Evolutionary conservation across 257 asterid species (phyloP), one percentile per base, ranked within the genome.

Genomic region (Nicotiana paniculata): DNA sequence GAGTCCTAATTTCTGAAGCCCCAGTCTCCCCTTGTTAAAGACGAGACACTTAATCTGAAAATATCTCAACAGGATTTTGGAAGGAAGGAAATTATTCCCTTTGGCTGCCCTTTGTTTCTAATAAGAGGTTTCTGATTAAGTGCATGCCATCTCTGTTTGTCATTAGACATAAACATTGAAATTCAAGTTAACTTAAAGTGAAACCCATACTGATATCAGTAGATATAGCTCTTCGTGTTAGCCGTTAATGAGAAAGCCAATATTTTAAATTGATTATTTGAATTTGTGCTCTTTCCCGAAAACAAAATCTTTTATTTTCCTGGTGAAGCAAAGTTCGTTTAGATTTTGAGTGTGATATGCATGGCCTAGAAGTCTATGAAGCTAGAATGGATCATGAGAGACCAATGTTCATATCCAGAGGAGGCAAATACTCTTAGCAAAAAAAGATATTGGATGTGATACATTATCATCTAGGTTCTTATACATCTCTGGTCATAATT

Each of bases 1-100:
- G 79, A 74, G 79, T 74, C 39, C 79, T 51, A 51, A 74, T 21
- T 74, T 48, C 63, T 74, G 79, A 74, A 74, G 79, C 55, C 53
- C 79, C 79, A 24, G 13, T 51, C 28, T 26, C 37, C 79, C 43
- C 63, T 74, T 26, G 59, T 74, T 48, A 48, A 74, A 61, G 63
- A 51, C 28, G 59, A 24, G 61, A 26, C 6, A 26, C 1, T 7
- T 74, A 74, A 74, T 33, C 63, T 0, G 26, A 74, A 74, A 70
- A 74, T 24, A 24, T 74, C 61, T 74, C 43, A 48, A 74, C 39
- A 8, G 9, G 16, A 74, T 28, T 39, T 74, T 74, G 79, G 62
- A 74, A 1, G 79, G 43, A 74, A 13, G 79, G 43, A 72, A 72
- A 72, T 46, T 5, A 21, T 46, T 72, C 46, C 62, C 57, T 35